Conservation (phyloP, 495 filamentous ascomycete species). For the Lepidopterella palustris region DNA sequence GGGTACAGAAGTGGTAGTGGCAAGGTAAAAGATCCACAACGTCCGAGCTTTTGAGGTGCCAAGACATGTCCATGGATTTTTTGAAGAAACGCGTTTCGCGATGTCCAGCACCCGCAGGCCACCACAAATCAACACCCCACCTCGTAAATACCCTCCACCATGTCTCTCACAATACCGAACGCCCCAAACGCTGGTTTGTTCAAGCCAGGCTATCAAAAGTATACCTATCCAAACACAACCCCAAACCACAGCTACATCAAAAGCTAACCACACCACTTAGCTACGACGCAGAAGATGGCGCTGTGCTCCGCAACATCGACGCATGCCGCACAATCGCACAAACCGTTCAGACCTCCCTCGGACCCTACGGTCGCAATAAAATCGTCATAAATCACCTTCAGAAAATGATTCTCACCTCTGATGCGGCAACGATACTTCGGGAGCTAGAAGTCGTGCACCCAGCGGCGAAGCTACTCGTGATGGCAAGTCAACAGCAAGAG, state of each 20-base stretch:
- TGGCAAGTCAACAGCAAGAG: conserved; percentile 99
- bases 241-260: conserved; percentile 14
- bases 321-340: conserved; percentile 92
- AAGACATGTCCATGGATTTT: conserved; percentile 6
- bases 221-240: conserved; percentile 31
- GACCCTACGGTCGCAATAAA: conserved; percentile 98
- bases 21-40: too few species aligned
- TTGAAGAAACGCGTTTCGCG: conserved; percentile 3
- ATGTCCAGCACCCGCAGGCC: conserved; percentile 8
- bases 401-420: conserved; percentile 98
- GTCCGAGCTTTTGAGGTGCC: neutral
- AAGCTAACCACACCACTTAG: conserved; percentile 43
- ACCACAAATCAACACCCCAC: conserved; percentile 10
- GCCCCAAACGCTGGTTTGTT: conserved; percentile 91
- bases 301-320: conserved; percentile 97
- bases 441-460: conserved; percentile 98
- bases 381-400: conserved; percentile 99
- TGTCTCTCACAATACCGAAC: conserved; percentile 92
- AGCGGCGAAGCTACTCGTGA: conserved; percentile 95
- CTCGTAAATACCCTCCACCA: conserved; percentile 39
- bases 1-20: too few species aligned
- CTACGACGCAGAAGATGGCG: conserved; percentile 97
- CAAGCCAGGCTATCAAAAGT: conserved; percentile 96
- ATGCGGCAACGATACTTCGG: conserved; percentile 93
- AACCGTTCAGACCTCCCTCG: conserved; percentile 94